phyloP scores from a whole-genome alignment of 2,329 filamentous ascomycete genomes.

The Teratosphaeriaceae sp. region DNA sequence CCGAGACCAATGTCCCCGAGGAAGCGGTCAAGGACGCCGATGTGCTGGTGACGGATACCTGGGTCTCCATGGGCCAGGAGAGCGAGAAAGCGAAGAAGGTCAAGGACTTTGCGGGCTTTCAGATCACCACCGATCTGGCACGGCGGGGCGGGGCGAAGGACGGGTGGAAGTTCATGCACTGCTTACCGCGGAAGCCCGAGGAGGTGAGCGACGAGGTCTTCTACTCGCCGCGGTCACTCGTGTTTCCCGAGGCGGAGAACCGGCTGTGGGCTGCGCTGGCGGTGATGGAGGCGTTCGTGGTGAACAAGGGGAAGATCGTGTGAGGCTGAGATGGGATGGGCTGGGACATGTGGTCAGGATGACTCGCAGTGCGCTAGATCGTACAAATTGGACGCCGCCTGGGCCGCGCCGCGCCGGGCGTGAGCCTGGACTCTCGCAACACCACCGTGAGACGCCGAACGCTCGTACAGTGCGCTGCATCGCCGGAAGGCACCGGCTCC shows the following conservation, averaged over 20 bases:
- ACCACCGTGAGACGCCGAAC: slow-evolving; percentile 3
- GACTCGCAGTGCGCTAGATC: not conserved
- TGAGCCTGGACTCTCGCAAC: too few species aligned
- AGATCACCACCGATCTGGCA: slow-evolving; percentile 82
- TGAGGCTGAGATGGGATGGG: not conserved
- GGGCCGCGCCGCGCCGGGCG: too few species aligned
- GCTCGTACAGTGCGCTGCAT: not conserved
- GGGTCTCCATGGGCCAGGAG: slow-evolving; percentile 98
- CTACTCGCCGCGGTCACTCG: slow-evolving; percentile 75
- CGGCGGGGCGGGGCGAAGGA: slow-evolving; percentile 78
- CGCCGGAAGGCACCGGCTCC: not conserved
- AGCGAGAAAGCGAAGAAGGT: slow-evolving; percentile 70
- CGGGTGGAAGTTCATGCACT: slow-evolving; percentile 98
- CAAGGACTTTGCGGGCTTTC: slow-evolving; percentile 79
- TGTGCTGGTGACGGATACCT: slow-evolving; percentile 91
- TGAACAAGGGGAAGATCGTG: slow-evolving; percentile 79
- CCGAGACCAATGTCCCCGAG: slow-evolving; percentile 71
- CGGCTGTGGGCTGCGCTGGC: slow-evolving; percentile 82
- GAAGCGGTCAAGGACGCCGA: slow-evolving; percentile 81
- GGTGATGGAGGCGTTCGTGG: slow-evolving; percentile 79
- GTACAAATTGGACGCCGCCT: too few species aligned
- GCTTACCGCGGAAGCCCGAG: slow-evolving; percentile 82
- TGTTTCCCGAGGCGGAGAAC: slow-evolving; percentile 94
- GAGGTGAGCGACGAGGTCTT: slow-evolving; percentile 95
- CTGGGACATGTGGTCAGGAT: not conserved